Conservation (phyloP, 1,284 basidiomycete species). For the Cutaneotrichosporon sp. region DNA sequence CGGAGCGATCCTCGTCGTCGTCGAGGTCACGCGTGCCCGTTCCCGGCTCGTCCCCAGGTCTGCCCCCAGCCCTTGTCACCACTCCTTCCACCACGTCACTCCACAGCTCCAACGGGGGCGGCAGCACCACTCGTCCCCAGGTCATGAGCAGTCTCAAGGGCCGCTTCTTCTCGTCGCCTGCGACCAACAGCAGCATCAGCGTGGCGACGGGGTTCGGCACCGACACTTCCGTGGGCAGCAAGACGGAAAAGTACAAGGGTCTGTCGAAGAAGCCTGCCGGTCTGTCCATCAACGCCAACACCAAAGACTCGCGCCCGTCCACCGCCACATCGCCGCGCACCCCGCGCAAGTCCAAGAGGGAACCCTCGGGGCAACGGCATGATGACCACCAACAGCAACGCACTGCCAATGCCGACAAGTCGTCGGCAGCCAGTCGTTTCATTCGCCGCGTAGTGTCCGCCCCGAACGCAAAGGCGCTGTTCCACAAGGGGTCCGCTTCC, state of each 20-base stretch:
- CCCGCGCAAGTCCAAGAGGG: constrained; percentile 4
- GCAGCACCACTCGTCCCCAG: constrained; percentile 27
- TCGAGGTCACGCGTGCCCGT: constrained; percentile 18
- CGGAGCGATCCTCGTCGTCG: constrained; percentile 25
- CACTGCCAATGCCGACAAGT: background rate
- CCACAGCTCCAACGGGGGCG: constrained; percentile 15
- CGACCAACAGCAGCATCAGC: constrained; percentile 12
- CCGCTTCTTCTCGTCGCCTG: constrained; percentile 46
- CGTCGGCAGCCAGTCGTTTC: constrained; percentile 68
- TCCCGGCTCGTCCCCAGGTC: constrained; percentile 9
- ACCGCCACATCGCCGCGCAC: constrained; percentile 9
- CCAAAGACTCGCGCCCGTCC: background rate
- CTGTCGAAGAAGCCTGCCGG: constrained; percentile 19
- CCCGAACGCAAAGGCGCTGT: constrained; percentile 91
- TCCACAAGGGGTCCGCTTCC: constrained; percentile 50
- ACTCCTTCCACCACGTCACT: constrained; percentile 22
- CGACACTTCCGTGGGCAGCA: constrained; percentile 5
- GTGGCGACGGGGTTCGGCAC: constrained; percentile 3
- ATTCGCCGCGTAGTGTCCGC: constrained; percentile 93
- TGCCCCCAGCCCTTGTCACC: constrained; percentile 3
- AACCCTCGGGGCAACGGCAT: constrained; percentile 7
- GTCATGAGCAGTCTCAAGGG: constrained; percentile 35
- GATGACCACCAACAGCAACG: constrained; percentile 10
- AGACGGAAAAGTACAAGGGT: constrained; percentile 32
- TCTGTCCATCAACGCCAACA: background rate